These are phyloP conservation scores for Themeda triandra DNA, from an alignment of 176 grass and related monocot species.

Conservation along the genomic window DNA sequence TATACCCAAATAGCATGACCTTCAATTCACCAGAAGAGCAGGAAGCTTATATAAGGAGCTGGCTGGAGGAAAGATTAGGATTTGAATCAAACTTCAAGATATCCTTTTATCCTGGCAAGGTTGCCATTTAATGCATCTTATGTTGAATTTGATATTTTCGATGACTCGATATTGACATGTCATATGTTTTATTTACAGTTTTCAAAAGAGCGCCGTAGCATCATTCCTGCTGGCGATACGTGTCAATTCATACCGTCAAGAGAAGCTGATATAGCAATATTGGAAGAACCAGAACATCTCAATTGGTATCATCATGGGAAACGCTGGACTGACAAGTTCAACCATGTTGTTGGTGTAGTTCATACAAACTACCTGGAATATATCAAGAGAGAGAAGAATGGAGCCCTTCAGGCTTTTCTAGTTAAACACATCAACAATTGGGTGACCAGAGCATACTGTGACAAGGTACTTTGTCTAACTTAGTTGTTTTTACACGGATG, in stretches of 20 bases:
- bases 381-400: conserved; percentile 85
- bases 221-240: conserved; percentile 76
- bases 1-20: conserved; percentile 74
- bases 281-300: conserved; percentile 90
- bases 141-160: conserved; percentile 3
- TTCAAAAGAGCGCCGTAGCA: conserved; percentile 81
- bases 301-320: conserved; percentile 97
- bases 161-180: conserved; percentile 24
- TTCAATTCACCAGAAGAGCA: conserved; percentile 77
- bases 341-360: conserved; percentile 85
- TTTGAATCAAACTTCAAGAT: conserved; percentile 83
- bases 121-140: conserved; percentile 24
- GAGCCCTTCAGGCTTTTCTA: conserved; percentile 65
- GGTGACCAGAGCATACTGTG: conserved; percentile 78
- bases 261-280: conserved; percentile 82
- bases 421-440: conserved; percentile 93
- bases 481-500: neutral
- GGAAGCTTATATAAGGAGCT: conserved; percentile 71
- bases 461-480: conserved; percentile 55
- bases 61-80: conserved; percentile 70
- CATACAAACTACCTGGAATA: conserved; percentile 97
- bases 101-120: conserved; percentile 84
- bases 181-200: conserved; percentile 53
- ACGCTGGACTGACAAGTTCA: conserved; percentile 84
- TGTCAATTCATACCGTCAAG: conserved; percentile 70